Evolutionary conservation across 345 rosid species (phyloP).

Genomic region (Gossypium thurberi): DNA sequence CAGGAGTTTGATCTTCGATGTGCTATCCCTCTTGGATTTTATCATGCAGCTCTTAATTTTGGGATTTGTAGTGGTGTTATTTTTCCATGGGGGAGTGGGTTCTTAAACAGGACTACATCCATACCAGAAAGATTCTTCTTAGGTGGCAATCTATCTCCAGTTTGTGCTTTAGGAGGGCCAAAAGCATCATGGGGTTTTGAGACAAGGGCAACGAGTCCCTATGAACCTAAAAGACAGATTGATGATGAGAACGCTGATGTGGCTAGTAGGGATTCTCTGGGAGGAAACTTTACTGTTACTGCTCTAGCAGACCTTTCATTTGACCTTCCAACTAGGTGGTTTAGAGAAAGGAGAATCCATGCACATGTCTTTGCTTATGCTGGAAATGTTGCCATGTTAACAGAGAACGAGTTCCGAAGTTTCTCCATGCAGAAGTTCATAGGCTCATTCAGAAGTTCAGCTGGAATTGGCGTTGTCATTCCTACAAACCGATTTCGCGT

Average conservation of each 20-base stretch:
- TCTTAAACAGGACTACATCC: conserved; percentile 43
- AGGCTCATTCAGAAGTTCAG: conserved; percentile 59
- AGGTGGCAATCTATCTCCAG: conserved; percentile 85
- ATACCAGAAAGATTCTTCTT: conserved; percentile 84
- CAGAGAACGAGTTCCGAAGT: conserved; percentile 58
- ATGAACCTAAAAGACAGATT: conserved; percentile 55
- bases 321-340: conserved; percentile 80
- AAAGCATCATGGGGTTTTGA: conserved; percentile 70
- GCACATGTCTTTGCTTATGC: conserved; percentile 81
- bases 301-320: conserved; percentile 86
- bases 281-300: conserved; percentile 87
- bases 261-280: conserved; percentile 58
- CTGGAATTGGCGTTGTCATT: conserved; percentile 76
- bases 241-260: conserved; percentile 27
- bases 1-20: conserved; percentile 84
- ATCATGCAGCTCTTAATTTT: conserved; percentile 59
- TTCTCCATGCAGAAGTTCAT: conserved; percentile 48
- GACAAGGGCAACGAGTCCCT: conserved; percentile 66
- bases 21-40: conserved; percentile 78
- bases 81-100: conserved; percentile 74
- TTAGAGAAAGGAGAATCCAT: conserved; percentile 75
- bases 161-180: conserved; percentile 78
- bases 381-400: conserved; percentile 64
- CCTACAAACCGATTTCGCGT: conserved; percentile 71
- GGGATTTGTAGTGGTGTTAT: conserved; percentile 70